Conservation (phyloP, 2,329 filamentous ascomycete genomes). For the Fusarium secorum region DNA sequence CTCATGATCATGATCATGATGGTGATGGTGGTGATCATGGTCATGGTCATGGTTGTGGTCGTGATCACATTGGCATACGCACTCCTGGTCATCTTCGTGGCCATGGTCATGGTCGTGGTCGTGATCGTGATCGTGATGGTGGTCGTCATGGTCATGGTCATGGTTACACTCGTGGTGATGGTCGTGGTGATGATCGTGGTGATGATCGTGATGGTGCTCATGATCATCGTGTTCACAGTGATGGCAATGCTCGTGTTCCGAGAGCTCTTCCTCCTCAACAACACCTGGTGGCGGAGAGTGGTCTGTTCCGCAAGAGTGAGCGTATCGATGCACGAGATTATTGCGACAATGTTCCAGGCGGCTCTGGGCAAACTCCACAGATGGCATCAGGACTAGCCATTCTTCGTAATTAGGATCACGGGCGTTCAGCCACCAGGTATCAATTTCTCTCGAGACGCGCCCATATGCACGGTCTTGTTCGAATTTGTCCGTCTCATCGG, state of each 20-base stretch:
- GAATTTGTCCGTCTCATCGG: conserved; percentile 63
- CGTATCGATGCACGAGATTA: conserved; percentile 65
- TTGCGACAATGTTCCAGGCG: conserved; percentile 66
- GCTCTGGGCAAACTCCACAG: conserved; percentile 65
- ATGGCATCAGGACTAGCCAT: conserved; percentile 66
- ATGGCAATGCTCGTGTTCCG: conserved; percentile 49
- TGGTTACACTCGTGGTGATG: conserved; percentile 44
- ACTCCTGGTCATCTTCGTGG: conserved; percentile 44
- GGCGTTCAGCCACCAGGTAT: conserved; percentile 70
- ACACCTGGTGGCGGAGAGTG: conserved; percentile 49
- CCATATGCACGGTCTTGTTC: conserved; percentile 67
- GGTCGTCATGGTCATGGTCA: conserved; percentile 35
- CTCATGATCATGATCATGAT: conserved; percentile 50
- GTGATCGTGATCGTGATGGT: conserved; percentile 39
- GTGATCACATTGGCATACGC: conserved; percentile 47
- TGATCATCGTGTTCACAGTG: conserved; percentile 42
- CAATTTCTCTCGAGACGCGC: conserved; percentile 69
- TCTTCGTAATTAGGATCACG: conserved; percentile 67
- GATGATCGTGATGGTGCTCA: conserved; percentile 3
- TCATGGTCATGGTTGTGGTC: conserved; percentile 41
- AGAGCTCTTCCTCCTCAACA: conserved; percentile 50
- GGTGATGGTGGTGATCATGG: conserved; percentile 40
- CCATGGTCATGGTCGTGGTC: conserved; percentile 38
- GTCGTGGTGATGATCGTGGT: conserved; percentile 40
- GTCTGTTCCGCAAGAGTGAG: conserved; percentile 54